phyloP scores from a whole-genome alignment of 2,329 filamentous ascomycete species.

The Hypoxylon sp. region DNA sequence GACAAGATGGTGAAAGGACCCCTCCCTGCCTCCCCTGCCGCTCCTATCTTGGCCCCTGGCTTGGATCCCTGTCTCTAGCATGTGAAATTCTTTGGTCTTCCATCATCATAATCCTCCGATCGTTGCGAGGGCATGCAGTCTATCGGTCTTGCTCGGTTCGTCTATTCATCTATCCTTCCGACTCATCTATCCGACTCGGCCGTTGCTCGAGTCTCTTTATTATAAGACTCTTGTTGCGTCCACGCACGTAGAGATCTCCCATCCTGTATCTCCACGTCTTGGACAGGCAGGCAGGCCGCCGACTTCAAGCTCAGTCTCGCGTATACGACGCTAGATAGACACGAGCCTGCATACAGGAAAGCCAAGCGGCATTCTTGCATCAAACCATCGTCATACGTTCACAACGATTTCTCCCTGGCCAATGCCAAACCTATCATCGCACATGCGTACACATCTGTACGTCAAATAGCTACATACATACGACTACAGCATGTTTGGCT shows the following conservation, averaged over 20 bases:
- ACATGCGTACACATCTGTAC: background rate
- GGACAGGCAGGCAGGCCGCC: background rate
- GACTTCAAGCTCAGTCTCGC: slow-evolving; percentile 4
- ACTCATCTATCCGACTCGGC: slow-evolving; percentile 16
- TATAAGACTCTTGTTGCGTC: background rate
- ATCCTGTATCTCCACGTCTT: slow-evolving; percentile 1
- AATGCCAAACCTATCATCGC: background rate
- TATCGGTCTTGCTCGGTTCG: slow-evolving; percentile 16
- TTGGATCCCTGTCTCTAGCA: slow-evolving; percentile 29
- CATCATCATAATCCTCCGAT: background rate
- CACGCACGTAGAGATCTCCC: no score
- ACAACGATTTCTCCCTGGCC: background rate
- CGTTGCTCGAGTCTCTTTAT: background rate
- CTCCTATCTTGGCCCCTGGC: slow-evolving; percentile 12
- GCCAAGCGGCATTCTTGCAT: slow-evolving; percentile 17
- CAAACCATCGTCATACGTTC: slow-evolving; percentile 28
- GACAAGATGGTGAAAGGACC: background rate
- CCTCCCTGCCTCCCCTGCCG: no score
- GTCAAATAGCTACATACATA: no score
- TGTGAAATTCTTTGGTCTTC: slow-evolving; percentile 22
- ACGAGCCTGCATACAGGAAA: slow-evolving; percentile 11
- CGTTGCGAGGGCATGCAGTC: slow-evolving; percentile 20
- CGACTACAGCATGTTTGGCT: no score
- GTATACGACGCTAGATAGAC: slow-evolving; percentile 3
- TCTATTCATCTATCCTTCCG: no score